Conservation (phyloP, 2,329 filamentous ascomycete genomes). For the Pseudopithomyces maydicus region DNA sequence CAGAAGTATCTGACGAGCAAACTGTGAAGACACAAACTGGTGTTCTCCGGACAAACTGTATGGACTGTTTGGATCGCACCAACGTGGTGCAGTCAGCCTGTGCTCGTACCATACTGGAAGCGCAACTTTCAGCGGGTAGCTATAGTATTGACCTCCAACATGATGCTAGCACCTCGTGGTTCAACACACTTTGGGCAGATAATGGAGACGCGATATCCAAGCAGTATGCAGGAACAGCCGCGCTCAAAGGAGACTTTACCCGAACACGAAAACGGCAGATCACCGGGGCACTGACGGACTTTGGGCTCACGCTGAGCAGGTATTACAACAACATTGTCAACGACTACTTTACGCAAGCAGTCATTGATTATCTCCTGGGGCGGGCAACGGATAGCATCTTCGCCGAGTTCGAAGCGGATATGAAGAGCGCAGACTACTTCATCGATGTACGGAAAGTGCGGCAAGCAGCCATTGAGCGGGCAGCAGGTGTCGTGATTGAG, state of each 20-base stretch:
- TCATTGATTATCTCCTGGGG: constrained; percentile 91
- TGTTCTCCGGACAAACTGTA: constrained; percentile 92
- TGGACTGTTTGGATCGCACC: constrained; percentile 96
- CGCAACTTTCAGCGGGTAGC: constrained; percentile 76
- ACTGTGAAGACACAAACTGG: constrained; percentile 65
- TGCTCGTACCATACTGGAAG: constrained; percentile 79
- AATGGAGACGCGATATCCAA: constrained; percentile 96
- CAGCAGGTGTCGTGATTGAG: constrained; percentile 79
- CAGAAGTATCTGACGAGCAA: constrained; percentile 58
- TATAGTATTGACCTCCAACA: constrained; percentile 75
- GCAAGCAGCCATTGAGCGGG: constrained; percentile 87
- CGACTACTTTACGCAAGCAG: constrained; percentile 94
- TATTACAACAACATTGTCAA: constrained; percentile 90
- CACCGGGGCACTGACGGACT: constrained; percentile 86
- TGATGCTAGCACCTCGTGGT: constrained; percentile 86
- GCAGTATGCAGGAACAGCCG: constrained; percentile 93
- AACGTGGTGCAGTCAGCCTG: constrained; percentile 96
- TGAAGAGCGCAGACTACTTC: constrained; percentile 91
- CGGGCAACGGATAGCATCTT: constrained; percentile 86
- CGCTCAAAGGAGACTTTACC: constrained; percentile 96
- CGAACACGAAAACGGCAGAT: constrained; percentile 89
- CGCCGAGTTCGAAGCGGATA: constrained; percentile 89
- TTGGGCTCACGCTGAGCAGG: constrained; percentile 83
- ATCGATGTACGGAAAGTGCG: constrained; percentile 84
- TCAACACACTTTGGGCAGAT: constrained; percentile 96